Evolutionary conservation across 345 rosid genomes (phyloP).

Genomic region (Dipteronia sinensis): DNA sequence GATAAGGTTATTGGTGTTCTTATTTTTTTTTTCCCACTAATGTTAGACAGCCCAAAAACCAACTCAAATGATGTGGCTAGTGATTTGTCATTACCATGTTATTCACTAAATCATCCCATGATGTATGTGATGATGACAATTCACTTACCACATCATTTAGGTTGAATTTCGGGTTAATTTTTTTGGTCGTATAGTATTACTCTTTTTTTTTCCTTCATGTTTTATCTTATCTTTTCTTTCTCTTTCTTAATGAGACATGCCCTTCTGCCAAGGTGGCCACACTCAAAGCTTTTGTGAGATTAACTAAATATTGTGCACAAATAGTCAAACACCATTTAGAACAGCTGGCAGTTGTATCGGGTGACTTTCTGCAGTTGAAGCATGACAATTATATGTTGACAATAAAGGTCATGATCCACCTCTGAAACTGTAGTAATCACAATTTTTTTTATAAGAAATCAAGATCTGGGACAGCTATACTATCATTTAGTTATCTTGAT

Average conservation of each 20-base stretch:
- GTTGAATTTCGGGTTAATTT: no score
- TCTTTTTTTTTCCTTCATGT: not conserved
- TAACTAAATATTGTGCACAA: not conserved
- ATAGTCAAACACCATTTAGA: not conserved
- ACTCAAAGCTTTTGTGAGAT: not conserved
- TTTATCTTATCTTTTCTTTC: not conserved
- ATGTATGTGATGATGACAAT: no score
- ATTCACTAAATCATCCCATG: no score
- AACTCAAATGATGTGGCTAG: no score
- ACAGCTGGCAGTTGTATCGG: not conserved
- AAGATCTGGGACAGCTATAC: not conserved
- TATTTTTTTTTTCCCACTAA: not conserved
- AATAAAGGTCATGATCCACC: not conserved
- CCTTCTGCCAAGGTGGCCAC: not conserved
- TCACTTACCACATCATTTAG: no score
- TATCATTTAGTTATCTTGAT: constrained; percentile 2
- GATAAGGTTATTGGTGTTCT: not conserved
- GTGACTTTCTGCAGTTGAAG: not conserved
- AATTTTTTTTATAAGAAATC: not conserved
- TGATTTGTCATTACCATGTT: no score
- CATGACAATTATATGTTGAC: not conserved
- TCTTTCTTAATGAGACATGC: not conserved
- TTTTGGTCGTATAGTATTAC: no score
- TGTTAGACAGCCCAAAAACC: no score
- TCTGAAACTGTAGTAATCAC: not conserved